Evolutionary conservation across 2,329 filamentous ascomycete genomes (phyloP).

Genomic region (Diaporthe amygdali): DNA sequence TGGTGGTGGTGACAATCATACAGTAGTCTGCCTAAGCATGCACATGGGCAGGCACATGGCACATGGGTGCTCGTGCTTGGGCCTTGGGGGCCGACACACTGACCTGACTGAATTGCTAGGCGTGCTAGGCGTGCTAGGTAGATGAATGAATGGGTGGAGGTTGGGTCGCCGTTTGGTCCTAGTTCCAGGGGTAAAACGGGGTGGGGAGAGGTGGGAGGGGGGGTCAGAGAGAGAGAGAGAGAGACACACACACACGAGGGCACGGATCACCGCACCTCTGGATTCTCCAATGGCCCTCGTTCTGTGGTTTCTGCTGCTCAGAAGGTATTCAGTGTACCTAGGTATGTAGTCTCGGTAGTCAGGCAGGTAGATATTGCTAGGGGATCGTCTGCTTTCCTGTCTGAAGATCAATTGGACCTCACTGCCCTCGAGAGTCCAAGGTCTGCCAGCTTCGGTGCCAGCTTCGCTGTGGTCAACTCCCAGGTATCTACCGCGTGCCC

Average conservation of each 20-base stretch:
- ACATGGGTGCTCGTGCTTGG: too few species aligned
- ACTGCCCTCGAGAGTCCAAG: neutral
- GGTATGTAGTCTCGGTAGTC: too few species aligned
- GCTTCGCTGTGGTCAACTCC: neutral
- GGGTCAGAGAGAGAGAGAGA: too few species aligned
- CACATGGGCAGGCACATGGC: too few species aligned
- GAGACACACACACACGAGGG: neutral
- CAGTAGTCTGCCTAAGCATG: neutral
- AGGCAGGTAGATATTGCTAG: too few species aligned
- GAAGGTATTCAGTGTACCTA: too few species aligned
- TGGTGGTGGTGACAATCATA: too few species aligned
- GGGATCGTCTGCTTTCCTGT: too few species aligned
- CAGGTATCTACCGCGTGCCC: too few species aligned
- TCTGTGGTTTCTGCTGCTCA: neutral
- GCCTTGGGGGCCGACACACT: too few species aligned
- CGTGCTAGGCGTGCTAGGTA: neutral
- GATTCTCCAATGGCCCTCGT: neutral
- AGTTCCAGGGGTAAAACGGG: constrained; percentile 10
- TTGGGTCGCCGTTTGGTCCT: constrained; percentile 3
- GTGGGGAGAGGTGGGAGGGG: neutral
- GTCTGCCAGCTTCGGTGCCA: neutral
- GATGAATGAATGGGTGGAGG: constrained; percentile 1
- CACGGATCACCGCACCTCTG: neutral
- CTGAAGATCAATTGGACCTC: neutral
- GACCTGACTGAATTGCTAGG: too few species aligned